phyloP scores from a whole-genome alignment of 495 filamentous ascomycete genomes.

The Neurospora tetraspora region DNA sequence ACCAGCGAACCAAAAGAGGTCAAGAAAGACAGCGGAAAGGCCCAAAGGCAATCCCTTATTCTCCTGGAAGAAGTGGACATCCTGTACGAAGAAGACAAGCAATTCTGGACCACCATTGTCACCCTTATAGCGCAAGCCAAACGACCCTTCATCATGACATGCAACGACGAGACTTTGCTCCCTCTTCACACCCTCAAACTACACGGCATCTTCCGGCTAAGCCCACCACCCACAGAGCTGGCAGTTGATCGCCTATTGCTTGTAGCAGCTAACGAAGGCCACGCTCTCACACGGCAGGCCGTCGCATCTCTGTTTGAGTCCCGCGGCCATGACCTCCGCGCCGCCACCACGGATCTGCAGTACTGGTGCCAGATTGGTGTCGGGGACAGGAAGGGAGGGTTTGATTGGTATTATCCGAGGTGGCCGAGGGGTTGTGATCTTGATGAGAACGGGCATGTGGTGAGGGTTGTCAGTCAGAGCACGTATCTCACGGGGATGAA shows the following conservation, averaged over 20 bases:
- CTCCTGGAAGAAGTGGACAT: constrained; percentile 91
- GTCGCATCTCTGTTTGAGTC: constrained; percentile 59
- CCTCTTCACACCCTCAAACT: constrained; percentile 60
- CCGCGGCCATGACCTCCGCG: constrained; percentile 62
- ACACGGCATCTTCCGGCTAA: constrained; percentile 81
- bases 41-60: constrained; percentile 89
- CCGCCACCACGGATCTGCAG: constrained; percentile 74
- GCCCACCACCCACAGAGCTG: constrained; percentile 54
- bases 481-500: constrained; percentile 76
- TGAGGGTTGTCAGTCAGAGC: constrained; percentile 74
- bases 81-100: constrained; percentile 86
- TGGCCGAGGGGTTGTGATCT: constrained; percentile 62
- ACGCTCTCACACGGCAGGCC: constrained; percentile 59
- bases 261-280: constrained; percentile 83
- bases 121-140: constrained; percentile 72
- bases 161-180: constrained; percentile 74
- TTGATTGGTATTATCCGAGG: constrained; percentile 78
- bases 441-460: constrained; percentile 50
- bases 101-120: constrained; percentile 81
- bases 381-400: constrained; percentile 76
- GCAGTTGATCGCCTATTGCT: constrained; percentile 73
- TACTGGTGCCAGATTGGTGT: constrained; percentile 96
- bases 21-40: constrained; percentile 37
- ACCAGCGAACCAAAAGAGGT: constrained; percentile 14
- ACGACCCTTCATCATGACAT: constrained; percentile 88